Percentiles rank a stretch among this genome's conserved stretches.
Evolutionary conservation across 2,329 filamentous ascomycete species (phyloP).

Genomic region (Fusarium brevicatenulatum): DNA sequence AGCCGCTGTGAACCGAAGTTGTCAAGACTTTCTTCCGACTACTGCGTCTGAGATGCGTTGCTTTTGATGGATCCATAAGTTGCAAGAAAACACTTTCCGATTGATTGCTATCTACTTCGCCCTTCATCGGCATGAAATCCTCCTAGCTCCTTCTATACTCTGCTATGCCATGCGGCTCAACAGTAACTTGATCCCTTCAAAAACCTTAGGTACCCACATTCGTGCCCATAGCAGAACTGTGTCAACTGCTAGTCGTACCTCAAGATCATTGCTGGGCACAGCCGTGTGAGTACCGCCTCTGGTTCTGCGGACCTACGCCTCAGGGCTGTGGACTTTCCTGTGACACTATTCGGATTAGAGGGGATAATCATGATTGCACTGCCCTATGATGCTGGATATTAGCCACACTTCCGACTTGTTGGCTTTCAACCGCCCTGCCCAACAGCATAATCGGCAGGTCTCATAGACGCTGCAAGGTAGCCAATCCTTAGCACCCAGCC

Average conservation of each 20-base stretch:
- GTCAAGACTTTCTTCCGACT: neutral
- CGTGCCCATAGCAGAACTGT: constrained; percentile 2
- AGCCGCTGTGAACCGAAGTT: neutral
- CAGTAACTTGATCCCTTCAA: neutral
- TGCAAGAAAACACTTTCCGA: neutral
- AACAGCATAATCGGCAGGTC: neutral
- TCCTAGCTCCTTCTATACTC: constrained; percentile 20
- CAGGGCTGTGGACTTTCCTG: neutral
- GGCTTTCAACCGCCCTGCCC: neutral
- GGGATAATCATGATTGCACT: neutral
- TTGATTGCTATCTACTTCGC: neutral
- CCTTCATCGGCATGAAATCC: neutral
- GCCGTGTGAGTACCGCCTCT: neutral
- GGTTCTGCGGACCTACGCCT: neutral
- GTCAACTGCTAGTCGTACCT: neutral
- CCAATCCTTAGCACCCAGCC: neutral
- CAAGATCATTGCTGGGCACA: neutral
- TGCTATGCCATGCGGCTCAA: constrained; percentile 23
- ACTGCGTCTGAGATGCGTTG: neutral
- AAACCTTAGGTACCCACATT: constrained; percentile 12
- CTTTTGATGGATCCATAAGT: constrained; percentile 1
- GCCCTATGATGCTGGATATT: neutral
- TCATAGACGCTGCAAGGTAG: neutral
- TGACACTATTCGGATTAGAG: neutral
- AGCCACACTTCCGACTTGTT: neutral